phyloP scores from a whole-genome alignment of 1,139 yeast genomes.

The Yamadazyma diddensiae region DNA sequence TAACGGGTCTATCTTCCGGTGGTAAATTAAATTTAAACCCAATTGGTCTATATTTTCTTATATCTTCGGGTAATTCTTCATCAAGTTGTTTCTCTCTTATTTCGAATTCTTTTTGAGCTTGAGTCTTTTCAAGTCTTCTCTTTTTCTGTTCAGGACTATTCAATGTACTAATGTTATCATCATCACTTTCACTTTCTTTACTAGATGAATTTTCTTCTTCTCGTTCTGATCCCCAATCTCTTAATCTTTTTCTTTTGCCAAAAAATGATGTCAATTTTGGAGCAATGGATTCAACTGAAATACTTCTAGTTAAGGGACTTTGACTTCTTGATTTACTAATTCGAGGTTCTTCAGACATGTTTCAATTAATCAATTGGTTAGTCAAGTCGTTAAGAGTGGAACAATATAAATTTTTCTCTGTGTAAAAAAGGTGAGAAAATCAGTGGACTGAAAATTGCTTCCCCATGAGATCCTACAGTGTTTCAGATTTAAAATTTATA shows the following conservation, averaged over 20 bases:
- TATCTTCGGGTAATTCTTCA: constrained; percentile 58
- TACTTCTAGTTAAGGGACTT: constrained; percentile 25
- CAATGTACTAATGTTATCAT: constrained; percentile 10
- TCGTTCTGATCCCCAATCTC: constrained; percentile 5
- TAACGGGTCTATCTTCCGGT: constrained; percentile 78
- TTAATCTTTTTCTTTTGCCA: constrained; percentile 27
- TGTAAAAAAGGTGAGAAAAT: background rate
- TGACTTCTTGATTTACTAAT: constrained; percentile 8
- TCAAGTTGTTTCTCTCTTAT: constrained; percentile 55
- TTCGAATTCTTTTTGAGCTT: constrained; percentile 39
- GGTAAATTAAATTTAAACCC: constrained; percentile 78
- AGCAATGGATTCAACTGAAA: constrained; percentile 43
- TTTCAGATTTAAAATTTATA: constrained; percentile 39
- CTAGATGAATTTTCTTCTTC: constrained; percentile 15
- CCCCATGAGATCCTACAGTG: constrained; percentile 15
- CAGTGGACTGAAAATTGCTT: background rate
- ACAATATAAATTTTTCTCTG: too few species aligned
- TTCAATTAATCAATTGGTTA: too few species aligned
- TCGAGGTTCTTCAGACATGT: too few species aligned
- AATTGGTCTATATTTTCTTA: constrained; percentile 65
- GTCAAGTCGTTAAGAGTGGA: too few species aligned
- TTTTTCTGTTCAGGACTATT: constrained; percentile 18
- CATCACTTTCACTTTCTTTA: constrained; percentile 17
- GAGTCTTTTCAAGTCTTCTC: constrained; percentile 24
- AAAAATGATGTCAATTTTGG: constrained; percentile 39